Base-by-base conservation (phyloP, 2,329 filamentous ascomycete species). In the Amauroascus verrucosus region DNA sequence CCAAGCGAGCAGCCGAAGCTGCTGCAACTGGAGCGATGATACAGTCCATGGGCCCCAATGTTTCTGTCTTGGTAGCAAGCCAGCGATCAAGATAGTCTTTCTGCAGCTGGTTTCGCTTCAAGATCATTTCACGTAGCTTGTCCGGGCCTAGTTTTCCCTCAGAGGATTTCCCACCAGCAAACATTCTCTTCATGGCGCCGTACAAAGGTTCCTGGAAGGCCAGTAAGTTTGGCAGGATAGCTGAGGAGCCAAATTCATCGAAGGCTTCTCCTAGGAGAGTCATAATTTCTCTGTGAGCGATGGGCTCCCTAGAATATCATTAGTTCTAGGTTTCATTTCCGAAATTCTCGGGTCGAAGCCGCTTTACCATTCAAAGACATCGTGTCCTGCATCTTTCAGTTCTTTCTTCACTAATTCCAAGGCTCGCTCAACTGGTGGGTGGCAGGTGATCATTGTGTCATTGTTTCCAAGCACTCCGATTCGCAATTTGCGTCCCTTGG, bases 341-440 rank as follows among this genome's bases (percentile, higher is more conserved):
- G 24, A 2, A 14, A 18, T 6, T 18, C n/a, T n/a, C n/a, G n/a
- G n/a, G n/a, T n/a, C 11, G n/a, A 4, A 47, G 47, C 32, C 13
- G 28, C 11, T 35, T 40, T 53, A 59, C 65, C 64, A 66, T 45
- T 65, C 62, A 47, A 71, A 63, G 16, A 70, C 64, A 56, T 67
- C 66, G 55, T 72, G 69, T 14, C 68, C 68, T 14, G 66, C 63
- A 41, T 61, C 63, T 56, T 64, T 63, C 5, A 70, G 60, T 1
- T 65, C 64, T 41, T 60, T 59, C 46, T 62, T 63, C 3, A 65
- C 66, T 33, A 64, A 62, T 14, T 58, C 61, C n/a, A 71, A 55
- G 32, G 64, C 69, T 11, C 70, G 61, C 47, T 63, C 59, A 26
- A 72, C 63, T 1, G 70, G 70, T 1, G 70, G 70, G 30, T 72